phyloP scores from a whole-genome alignment of 179 eudicot genomes.

The Silene noctiflora region DNA sequence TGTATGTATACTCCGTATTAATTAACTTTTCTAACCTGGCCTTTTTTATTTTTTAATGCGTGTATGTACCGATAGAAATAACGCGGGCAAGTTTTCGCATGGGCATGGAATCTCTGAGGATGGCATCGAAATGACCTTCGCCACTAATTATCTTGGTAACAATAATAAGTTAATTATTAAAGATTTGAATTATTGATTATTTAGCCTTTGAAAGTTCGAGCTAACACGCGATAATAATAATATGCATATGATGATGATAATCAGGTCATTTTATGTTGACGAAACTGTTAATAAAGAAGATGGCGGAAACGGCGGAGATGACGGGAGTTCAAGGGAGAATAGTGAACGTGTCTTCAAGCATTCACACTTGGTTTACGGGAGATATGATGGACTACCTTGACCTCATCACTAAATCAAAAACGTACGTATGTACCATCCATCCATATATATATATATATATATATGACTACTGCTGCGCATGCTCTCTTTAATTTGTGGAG shows the following conservation, averaged over 20 bases:
- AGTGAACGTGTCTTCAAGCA: conserved; percentile 41
- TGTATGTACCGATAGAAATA: conserved; percentile 32
- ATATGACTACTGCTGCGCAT: too few species aligned
- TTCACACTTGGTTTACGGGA: conserved; percentile 70
- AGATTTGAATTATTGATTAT: too few species aligned
- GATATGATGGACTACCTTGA: conserved; percentile 52
- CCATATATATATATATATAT: too few species aligned
- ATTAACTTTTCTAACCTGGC: too few species aligned
- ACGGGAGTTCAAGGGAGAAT: conserved; percentile 45
- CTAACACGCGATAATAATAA: too few species aligned
- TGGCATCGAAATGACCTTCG: conserved; percentile 52
- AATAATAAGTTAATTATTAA: background rate
- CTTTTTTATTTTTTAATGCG: too few species aligned
- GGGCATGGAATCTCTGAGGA: conserved; percentile 43
- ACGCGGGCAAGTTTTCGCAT: conserved; percentile 49
- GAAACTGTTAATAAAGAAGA: conserved; percentile 32
- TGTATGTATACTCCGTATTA: background rate
- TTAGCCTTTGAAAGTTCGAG: too few species aligned
- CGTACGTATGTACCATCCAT: conserved; percentile 38
- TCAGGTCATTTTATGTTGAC: conserved; percentile 45
- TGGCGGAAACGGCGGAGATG: conserved; percentile 40
- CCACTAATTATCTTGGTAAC: conserved; percentile 45
- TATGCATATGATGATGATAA: background rate
- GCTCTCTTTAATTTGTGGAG: too few species aligned
- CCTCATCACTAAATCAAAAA: conserved; percentile 49